phyloP scores from a whole-genome alignment of 768 basidiomycete species.

The Lentinula raphanica region DNA sequence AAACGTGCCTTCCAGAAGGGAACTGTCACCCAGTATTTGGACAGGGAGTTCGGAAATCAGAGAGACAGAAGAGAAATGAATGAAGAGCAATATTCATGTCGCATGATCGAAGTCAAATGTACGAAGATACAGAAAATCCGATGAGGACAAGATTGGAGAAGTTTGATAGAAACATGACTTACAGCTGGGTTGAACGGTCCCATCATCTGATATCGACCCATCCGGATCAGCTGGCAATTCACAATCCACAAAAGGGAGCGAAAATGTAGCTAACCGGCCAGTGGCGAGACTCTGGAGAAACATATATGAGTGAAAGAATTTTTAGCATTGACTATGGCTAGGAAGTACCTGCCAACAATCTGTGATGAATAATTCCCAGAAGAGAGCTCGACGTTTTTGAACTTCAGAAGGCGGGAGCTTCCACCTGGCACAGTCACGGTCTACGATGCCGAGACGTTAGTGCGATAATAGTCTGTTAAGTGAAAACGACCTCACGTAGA shows the following conservation, averaged over 20 bases:
- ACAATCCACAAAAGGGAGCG: conserved; percentile 68
- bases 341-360: conserved; percentile 63
- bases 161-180: conserved; percentile 18
- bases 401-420: conserved; percentile 55
- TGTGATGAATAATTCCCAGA: conserved; percentile 72
- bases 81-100: not conserved
- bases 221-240: conserved; percentile 61
- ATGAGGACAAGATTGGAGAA: not conserved
- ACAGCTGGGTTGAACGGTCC: conserved; percentile 56
- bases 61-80: not conserved
- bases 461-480: not conserved
- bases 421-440: conserved; percentile 72
- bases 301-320: not conserved
- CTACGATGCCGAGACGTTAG: conserved; percentile 25
- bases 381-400: conserved; percentile 64
- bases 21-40: conserved; percentile 30
- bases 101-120: not conserved
- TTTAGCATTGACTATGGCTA: not conserved
- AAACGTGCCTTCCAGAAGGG: conserved; percentile 69
- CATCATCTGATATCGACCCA: conserved; percentile 53
- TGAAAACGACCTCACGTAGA: conserved; percentile 45
- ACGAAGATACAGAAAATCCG: not conserved
- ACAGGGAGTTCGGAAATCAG: not conserved
- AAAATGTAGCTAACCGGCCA: conserved; percentile 63
- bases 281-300: conserved; percentile 56